A percentile compares a stretch with the other conserved stretches of the same genome.
These are phyloP conservation scores for Alternaria brassicae DNA, from an alignment of 2,329 filamentous ascomycete genomes.

Conservation along the genomic window DNA sequence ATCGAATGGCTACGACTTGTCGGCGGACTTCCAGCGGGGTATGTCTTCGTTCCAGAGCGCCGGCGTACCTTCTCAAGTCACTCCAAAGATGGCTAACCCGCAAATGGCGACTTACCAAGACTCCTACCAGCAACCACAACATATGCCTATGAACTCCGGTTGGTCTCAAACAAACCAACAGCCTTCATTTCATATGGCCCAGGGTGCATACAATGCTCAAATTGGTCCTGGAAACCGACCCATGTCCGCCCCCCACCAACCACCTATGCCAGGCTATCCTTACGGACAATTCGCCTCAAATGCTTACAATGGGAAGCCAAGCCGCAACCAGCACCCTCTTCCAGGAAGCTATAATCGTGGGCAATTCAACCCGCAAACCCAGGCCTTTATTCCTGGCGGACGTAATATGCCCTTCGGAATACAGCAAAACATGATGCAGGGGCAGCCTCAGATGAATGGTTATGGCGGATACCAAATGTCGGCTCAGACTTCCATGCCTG, in stretches of 20 bases:
- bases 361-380: conserved; percentile 92
- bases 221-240: conserved; percentile 41
- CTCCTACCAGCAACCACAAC: conserved; percentile 39
- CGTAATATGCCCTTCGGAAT: conserved; percentile 48
- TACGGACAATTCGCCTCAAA: conserved; percentile 79
- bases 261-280: conserved; percentile 64
- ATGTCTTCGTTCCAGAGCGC: conserved; percentile 55
- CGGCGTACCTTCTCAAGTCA: conserved; percentile 43
- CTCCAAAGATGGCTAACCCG: conserved; percentile 49
- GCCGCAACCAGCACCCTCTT: conserved; percentile 80
- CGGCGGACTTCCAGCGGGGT: conserved; percentile 54
- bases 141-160: conserved; percentile 37
- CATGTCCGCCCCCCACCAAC: conserved; percentile 47
- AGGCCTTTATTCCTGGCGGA: conserved; percentile 80
- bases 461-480: conserved; percentile 39
- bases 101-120: conserved; percentile 47
- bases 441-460: conserved; percentile 44
- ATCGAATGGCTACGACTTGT: conserved; percentile 54
- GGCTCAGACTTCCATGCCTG: conserved; percentile 26
- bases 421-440: conserved; percentile 39
- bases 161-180: conserved; percentile 47
- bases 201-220: conserved; percentile 33
- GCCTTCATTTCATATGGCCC: conserved; percentile 35
- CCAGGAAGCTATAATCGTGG: conserved; percentile 85
- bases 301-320: conserved; percentile 65